These are phyloP conservation scores for Macrophomina phaseolina DNA, from an alignment of 2,329 filamentous ascomycete species.

Conservation along the genomic window DNA sequence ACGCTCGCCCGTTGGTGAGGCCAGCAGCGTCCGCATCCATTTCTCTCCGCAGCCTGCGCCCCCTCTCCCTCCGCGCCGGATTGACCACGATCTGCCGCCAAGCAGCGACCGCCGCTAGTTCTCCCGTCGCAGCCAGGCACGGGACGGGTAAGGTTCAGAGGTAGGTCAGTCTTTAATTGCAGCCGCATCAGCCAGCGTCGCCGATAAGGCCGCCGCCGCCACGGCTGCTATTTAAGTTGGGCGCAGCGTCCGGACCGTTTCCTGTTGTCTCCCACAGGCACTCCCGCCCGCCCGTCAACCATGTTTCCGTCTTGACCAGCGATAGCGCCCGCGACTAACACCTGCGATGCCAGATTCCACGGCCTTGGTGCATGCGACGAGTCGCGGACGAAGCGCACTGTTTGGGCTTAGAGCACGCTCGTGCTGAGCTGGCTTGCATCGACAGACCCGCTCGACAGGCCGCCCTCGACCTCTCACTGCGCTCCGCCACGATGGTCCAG, in stretches of 20 bases:
- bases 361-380: constrained; percentile 26
- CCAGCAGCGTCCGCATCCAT: constrained; percentile 11
- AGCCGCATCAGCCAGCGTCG: constrained; percentile 21
- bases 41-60: constrained; percentile 18
- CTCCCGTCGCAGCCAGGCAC: constrained; percentile 22
- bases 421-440: constrained; percentile 28
- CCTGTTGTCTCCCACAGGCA: constrained; percentile 18
- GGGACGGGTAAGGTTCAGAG: constrained; percentile 19
- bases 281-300: constrained; percentile 24
- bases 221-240: constrained; percentile 24
- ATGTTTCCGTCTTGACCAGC: constrained; percentile 24
- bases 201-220: constrained; percentile 14
- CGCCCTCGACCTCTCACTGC: constrained; percentile 22
- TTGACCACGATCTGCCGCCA: constrained; percentile 24
- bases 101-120: constrained; percentile 22
- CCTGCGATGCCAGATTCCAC: constrained; percentile 24
- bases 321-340: constrained; percentile 26
- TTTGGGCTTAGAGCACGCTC: constrained; percentile 26
- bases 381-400: constrained; percentile 24
- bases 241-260: constrained; percentile 22
- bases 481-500: constrained; percentile 23
- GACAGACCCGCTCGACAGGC: constrained; percentile 15
- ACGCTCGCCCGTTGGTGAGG: background rate
- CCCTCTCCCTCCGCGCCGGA: constrained; percentile 12
- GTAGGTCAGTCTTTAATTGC: constrained; percentile 21